phyloP scores from a whole-genome alignment of 306 rosid genomes.

The Ammopiptanthus mongolicus region DNA sequence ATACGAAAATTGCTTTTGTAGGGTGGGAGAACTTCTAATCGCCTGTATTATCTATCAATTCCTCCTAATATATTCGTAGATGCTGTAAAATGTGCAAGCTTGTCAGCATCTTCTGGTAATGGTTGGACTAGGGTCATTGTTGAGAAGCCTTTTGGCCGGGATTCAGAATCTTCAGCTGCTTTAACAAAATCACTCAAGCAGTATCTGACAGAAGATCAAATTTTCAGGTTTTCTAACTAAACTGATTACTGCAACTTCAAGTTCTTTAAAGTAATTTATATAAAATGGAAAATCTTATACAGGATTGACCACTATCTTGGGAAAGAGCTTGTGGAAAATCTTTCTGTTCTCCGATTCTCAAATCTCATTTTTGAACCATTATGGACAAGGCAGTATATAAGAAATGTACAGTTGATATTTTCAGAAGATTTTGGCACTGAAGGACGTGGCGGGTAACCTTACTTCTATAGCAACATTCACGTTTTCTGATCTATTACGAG shows the following conservation, averaged over 20 bases:
- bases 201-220: conserved; percentile 81
- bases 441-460: conserved; percentile 93
- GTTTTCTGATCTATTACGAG: background rate
- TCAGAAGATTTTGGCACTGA: conserved; percentile 97
- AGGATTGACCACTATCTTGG: conserved; percentile 95
- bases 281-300: conserved; percentile 15
- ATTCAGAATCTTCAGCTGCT: conserved; percentile 91
- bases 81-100: conserved; percentile 83
- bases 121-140: conserved; percentile 99
- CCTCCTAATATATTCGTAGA: conserved; percentile 85
- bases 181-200: conserved; percentile 76
- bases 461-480: conserved; percentile 8
- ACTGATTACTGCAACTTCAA: conserved; percentile 9
- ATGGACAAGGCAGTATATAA: conserved; percentile 94
- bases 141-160: conserved; percentile 93
- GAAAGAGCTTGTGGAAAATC: conserved; percentile 94
- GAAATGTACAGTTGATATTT: conserved; percentile 80
- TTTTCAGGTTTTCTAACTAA: conserved; percentile 56
- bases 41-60: conserved; percentile 84
- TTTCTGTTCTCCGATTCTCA: conserved; percentile 88
- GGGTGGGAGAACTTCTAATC: conserved; percentile 76
- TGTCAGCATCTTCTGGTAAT: conserved; percentile 65
- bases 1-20: conserved; percentile 33
- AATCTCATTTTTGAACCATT: conserved; percentile 89
- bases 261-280: conserved; percentile 5